These are phyloP conservation scores for Helotiales sp. DNA, from an alignment of 2,329 filamentous ascomycete species.

Conservation along the genomic window DNA sequence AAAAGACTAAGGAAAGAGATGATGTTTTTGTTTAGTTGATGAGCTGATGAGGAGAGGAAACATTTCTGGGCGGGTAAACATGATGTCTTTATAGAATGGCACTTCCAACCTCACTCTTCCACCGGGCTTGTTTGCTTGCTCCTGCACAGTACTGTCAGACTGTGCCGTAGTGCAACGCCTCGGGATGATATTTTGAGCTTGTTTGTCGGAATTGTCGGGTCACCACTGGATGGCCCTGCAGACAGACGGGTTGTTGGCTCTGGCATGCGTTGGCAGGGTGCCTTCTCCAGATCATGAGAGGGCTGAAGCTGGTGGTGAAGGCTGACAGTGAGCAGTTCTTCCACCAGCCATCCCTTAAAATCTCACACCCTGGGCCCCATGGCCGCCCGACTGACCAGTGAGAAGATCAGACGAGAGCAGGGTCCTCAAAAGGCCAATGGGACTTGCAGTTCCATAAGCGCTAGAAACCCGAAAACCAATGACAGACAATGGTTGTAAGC, in stretches of 20 bases:
- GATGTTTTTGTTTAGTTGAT: neutral
- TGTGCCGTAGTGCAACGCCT: neutral
- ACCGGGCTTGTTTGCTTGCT: neutral
- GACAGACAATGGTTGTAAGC: neutral
- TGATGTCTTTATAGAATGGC: neutral
- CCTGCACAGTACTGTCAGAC: neutral
- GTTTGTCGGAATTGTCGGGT: neutral
- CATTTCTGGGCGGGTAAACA: neutral
- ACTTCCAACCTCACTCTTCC: neutral
- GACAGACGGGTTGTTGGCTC: neutral
- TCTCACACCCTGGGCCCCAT: neutral
- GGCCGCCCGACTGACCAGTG: neutral
- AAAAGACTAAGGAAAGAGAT: neutral
- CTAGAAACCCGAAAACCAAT: too few species aligned
- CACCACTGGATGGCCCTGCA: neutral
- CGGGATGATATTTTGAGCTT: neutral
- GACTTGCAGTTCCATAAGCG: neutral
- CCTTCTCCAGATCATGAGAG: neutral
- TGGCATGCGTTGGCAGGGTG: neutral
- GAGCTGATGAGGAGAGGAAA: neutral
- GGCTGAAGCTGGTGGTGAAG: neutral
- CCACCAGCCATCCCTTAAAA: neutral
- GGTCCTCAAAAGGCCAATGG: neutral
- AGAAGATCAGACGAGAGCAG: neutral
- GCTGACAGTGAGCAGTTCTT: neutral